Evolutionary conservation across 176 grass and related monocot species (phyloP), one percentile per base, ranked within the genome.

Genomic region (Aegilops sharonensis): DNA sequence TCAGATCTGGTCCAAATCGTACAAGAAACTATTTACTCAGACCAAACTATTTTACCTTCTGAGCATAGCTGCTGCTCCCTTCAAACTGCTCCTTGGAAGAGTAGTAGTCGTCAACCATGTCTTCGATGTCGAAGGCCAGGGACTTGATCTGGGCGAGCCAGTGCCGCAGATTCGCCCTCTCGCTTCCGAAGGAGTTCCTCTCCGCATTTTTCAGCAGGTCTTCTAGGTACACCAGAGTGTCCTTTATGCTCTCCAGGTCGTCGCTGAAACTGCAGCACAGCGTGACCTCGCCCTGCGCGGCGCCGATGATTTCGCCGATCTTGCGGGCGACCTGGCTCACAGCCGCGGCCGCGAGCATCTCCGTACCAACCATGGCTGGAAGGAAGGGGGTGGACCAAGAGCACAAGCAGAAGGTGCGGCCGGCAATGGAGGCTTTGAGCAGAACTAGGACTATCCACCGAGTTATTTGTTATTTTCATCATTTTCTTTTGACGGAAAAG

Each of bases 101-200:
- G 75, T 84, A 88, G 65, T 88, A 84, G 11, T 59, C 87, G 29
- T 89, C 81, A 6, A 89, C 81, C 14, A 89, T 89, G 30, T 89
- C 87, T 54, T 89, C 87, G 66, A 89, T 84, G 67, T 89, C 81
- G n/a, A 84, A 89, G 54, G 87, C 87, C 39, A 89, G 66, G 31
- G 75, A 84, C 81, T 89, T 89, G 54, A 89, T 89, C 81, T 89
- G 87, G 30, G 75, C 65, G 8, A 89, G 56, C 87, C 87, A 89
- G 81, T 56, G 81, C 74, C 87, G 75, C 66, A 89, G 21, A 39
- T 79, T 78, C 2, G 75, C 81, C 75, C 87, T 72, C 5, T 89
- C 81, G 56, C n/a, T 64, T 2, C 87, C 87, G 3, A 89, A 89
- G 65, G 87, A 89, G 75, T 73, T 89, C n/a, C 54, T 89, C 56